A percentile compares a stretch with the other conserved stretches of the same genome.
phyloP scores from a whole-genome alignment of 805 yeast genomes.

The Ogataea trehaloabstinens region DNA sequence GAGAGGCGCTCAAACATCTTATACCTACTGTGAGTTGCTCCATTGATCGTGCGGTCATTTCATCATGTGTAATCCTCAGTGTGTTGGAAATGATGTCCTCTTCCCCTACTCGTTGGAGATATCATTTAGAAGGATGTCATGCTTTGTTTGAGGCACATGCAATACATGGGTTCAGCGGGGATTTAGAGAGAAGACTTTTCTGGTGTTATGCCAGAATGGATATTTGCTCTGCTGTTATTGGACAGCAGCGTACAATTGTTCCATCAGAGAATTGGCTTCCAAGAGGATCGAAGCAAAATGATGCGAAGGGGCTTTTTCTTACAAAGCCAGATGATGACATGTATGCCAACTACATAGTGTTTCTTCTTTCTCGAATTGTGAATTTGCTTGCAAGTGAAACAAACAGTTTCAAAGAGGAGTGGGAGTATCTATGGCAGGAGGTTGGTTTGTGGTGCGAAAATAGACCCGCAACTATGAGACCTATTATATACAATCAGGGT shows the following conservation, averaged over 20 bases:
- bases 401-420: slow-evolving; percentile 30
- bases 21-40: slow-evolving; percentile 2
- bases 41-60: slow-evolving; percentile 2
- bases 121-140: slow-evolving; percentile 40
- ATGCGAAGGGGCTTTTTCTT: slow-evolving; percentile 21
- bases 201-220: slow-evolving; percentile 44
- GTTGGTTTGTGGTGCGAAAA: slow-evolving; percentile 32
- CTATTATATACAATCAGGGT: slow-evolving; percentile 29
- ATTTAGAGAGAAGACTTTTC: slow-evolving; percentile 34
- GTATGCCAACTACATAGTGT: slow-evolving; percentile 40
- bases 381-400: slow-evolving; percentile 27
- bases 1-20: slow-evolving; percentile 12
- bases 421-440: slow-evolving; percentile 38
- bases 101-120: slow-evolving; percentile 37
- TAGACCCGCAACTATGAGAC: slow-evolving; percentile 31
- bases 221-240: slow-evolving; percentile 37
- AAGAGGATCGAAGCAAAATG: slow-evolving; percentile 14
- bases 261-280: slow-evolving; percentile 35
- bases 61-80: slow-evolving; percentile 22
- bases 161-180: slow-evolving; percentile 35
- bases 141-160: slow-evolving; percentile 34
- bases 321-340: slow-evolving; percentile 19
- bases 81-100: slow-evolving; percentile 40
- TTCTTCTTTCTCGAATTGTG: slow-evolving; percentile 34
- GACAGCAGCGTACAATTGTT: slow-evolving; percentile 36